phyloP scores from a whole-genome alignment of 768 basidiomycete genomes.

The Leccinum broughii region DNA sequence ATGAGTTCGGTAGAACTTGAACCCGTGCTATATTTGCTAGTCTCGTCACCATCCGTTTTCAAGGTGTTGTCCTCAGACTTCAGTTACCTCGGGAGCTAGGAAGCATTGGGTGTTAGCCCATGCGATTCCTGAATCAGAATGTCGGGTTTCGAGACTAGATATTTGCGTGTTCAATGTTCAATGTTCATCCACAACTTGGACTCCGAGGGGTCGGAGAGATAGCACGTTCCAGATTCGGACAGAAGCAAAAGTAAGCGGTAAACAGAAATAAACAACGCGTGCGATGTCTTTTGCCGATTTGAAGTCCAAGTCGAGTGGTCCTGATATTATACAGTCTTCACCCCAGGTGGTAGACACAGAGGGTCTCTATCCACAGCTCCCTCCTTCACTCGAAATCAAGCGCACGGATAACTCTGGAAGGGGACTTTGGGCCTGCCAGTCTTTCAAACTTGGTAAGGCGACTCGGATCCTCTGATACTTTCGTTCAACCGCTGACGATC shows the following conservation, averaged over 20 bases:
- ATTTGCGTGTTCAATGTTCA: too few species aligned
- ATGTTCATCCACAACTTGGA: too few species aligned
- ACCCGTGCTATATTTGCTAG: not conserved
- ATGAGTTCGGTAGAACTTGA: constrained; percentile 8
- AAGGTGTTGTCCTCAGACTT: too few species aligned
- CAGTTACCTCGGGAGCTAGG: too few species aligned
- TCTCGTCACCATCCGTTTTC: too few species aligned
- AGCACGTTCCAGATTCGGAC: too few species aligned
- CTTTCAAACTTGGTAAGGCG: constrained; percentile 39
- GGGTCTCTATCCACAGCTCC: constrained; percentile 34
- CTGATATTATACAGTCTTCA: constrained; percentile 27
- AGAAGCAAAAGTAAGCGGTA: too few species aligned
- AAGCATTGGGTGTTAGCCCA: too few species aligned
- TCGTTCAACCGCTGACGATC: not conserved
- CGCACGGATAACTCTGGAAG: constrained; percentile 41
- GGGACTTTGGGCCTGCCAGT: constrained; percentile 44
- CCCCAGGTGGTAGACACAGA: constrained; percentile 15
- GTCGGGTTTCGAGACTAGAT: too few species aligned
- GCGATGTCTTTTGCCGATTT: constrained; percentile 38
- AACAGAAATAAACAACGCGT: too few species aligned
- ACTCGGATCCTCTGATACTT: not conserved
- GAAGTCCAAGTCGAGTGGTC: constrained; percentile 30
- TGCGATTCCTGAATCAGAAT: too few species aligned
- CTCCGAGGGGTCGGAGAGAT: too few species aligned
- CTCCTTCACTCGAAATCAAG: constrained; percentile 42